These are phyloP conservation scores for Fusarium sublunatum DNA, from an alignment of 2,329 filamentous ascomycete species.

Conservation along the genomic window DNA sequence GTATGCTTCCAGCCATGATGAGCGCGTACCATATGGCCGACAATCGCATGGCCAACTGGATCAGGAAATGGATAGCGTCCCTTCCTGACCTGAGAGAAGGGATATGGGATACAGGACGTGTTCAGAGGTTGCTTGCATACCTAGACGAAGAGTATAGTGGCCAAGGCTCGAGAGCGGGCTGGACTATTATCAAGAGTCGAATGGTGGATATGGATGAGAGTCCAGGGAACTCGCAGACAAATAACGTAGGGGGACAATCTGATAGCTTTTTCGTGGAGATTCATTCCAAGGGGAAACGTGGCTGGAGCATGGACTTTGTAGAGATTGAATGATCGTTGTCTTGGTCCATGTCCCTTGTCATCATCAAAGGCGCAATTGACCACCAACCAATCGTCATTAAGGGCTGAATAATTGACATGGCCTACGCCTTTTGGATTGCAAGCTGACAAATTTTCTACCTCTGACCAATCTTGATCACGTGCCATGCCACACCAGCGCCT, in stretches of 20 bases:
- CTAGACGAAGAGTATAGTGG: conserved; percentile 28
- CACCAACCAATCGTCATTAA: too few relatives aligned
- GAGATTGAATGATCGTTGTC: conserved; percentile 36
- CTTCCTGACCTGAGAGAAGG: conserved; percentile 26
- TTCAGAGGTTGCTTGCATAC: conserved; percentile 24
- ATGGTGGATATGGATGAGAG: conserved; percentile 30
- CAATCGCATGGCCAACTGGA: conserved; percentile 14
- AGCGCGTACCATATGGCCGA: conserved; percentile 32
- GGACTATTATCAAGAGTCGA: conserved; percentile 26
- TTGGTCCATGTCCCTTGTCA: too few relatives aligned
- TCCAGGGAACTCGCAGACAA: not conserved
- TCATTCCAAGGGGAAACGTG: conserved; percentile 22
- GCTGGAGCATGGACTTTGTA: conserved; percentile 39
- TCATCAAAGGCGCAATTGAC: too few relatives aligned
- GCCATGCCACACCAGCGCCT: too few relatives aligned
- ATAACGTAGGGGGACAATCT: not conserved
- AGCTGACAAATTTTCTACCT: too few relatives aligned
- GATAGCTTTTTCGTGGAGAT: conserved; percentile 33
- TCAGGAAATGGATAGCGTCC: conserved; percentile 19
- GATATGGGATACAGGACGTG: conserved; percentile 34
- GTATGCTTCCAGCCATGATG: conserved; percentile 33
- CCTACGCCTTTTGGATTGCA: too few relatives aligned
- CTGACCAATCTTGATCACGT: too few relatives aligned
- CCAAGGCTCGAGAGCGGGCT: conserved; percentile 11
- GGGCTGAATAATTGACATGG: too few relatives aligned